Evolutionary conservation across 768 basidiomycete genomes (phyloP), one percentile per base, ranked within the genome.

Genomic region (Saitozyma podzolica): DNA sequence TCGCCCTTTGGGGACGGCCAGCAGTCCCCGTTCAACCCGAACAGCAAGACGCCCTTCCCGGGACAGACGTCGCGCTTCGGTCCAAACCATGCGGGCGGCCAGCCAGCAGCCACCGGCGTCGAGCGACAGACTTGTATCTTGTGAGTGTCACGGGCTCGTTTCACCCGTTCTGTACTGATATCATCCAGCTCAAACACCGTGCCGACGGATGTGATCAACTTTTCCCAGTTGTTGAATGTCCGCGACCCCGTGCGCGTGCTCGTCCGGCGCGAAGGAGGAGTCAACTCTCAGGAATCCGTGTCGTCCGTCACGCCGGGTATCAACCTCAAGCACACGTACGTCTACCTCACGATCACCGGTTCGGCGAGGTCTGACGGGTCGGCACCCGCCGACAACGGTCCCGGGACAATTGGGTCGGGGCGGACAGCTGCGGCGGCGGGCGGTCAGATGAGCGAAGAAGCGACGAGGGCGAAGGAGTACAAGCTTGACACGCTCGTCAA

Each of bases 191-290:
- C 92, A 43, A 98, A 98, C 78, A 99, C 96, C 3, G 94, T 96
- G 16, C 95, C 78, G 4, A 79, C 78, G 13, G 96, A 99, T 75
- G 96, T 99, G 10, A 85, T 99, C 65, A 97, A 94, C 78, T 87
- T 99, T 48, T 93, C 93, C 0, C 87, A 91, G 58, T 87, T 89
- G 5, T 92, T 99, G 61, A 90, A 96, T 74, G 85, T 99, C 10
- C 87, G 90, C 56, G 96, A 99, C 78, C 95, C 96, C 19, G 93
- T 99, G 48, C 87, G 96, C 29, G 96, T 99, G n/a, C 86, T 99
- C 17, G 96, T 99, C 20, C 86, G 96, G 56, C 85, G 95, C 14
- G 81, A 82, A 56, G 79, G 80, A 19, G 76, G 76, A 14, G 68
- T 66, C 47, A 78, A 76, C 54, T 67, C 70, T 0, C 70, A 73